These are phyloP conservation scores for Reutealis trisperma DNA, from an alignment of 345 rosid species.

Conservation along the genomic window DNA sequence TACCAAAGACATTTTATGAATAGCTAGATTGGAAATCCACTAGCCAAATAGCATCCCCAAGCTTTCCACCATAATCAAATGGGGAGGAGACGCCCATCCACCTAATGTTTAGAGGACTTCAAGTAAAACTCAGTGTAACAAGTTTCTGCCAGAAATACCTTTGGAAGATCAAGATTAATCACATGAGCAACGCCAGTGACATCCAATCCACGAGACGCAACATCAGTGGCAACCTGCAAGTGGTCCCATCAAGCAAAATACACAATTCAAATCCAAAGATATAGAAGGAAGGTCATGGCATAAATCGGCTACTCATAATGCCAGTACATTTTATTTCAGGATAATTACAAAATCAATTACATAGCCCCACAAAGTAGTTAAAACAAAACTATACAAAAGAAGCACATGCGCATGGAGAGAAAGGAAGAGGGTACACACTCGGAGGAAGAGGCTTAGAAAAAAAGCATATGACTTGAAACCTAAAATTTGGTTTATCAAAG, in stretches of 20 bases:
- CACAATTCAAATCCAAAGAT: not conserved
- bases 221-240: conserved; percentile 47
- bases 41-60: not conserved
- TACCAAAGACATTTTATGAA: not conserved
- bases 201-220: conserved; percentile 50
- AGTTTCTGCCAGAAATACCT: conserved; percentile 33
- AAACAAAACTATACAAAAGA: not conserved
- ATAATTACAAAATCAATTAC: not conserved
- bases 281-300: not conserved
- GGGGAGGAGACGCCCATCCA: not conserved
- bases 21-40: not conserved
- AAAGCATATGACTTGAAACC: not conserved
- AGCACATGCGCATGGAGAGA: not conserved
- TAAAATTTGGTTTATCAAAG: not conserved
- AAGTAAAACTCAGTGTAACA: conserved; percentile 3
- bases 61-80: not conserved
- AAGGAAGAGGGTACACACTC: not conserved
- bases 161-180: conserved; percentile 47
- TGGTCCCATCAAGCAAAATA: not conserved
- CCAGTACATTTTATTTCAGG: not conserved
- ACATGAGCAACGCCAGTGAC: conserved; percentile 47
- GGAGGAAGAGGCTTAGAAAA: not conserved
- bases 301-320: not conserved
- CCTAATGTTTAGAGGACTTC: not conserved
- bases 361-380: not conserved